A percentile compares a stretch with the other conserved stretches of the same genome.
phyloP scores from a whole-genome alignment of 1,284 basidiomycete genomes.

The Sanghuangporus sanghuang region DNA sequence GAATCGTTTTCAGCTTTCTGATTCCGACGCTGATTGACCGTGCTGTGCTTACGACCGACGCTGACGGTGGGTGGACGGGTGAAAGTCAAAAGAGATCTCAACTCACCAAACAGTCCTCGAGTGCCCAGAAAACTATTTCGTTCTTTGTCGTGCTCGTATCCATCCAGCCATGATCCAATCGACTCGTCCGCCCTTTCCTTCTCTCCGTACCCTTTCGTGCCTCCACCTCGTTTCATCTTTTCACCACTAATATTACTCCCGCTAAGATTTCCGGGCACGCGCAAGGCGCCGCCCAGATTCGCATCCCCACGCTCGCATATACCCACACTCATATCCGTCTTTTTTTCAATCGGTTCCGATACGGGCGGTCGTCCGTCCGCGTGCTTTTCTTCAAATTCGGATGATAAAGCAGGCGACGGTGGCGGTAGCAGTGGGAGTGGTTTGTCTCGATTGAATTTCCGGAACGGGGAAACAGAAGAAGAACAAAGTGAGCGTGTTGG shows the following conservation, averaged over 20 bases:
- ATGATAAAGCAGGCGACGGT: background rate
- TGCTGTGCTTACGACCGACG: background rate
- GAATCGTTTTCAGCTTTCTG: background rate
- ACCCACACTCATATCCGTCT: conserved; percentile 6
- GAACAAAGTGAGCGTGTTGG: conserved; percentile 8
- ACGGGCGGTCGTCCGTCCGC: background rate
- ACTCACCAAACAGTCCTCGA: background rate
- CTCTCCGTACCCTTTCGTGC: background rate
- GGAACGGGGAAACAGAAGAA: background rate
- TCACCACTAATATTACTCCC: background rate
- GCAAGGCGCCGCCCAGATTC: background rate
- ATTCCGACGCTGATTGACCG: background rate
- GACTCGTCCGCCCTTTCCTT: conserved; percentile 9
- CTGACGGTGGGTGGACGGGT: background rate
- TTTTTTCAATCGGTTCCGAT: conserved; percentile 1
- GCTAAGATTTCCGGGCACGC: conserved; percentile 1
- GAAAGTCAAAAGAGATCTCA: background rate
- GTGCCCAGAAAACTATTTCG: background rate
- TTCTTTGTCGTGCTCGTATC: background rate
- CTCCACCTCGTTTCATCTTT: background rate
- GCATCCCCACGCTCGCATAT: conserved; percentile 2
- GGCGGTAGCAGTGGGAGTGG: conserved; percentile 8
- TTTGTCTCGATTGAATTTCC: conserved; percentile 3
- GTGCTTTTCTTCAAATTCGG: background rate
- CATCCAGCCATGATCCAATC: conserved; percentile 15